These are phyloP conservation scores for Fusarium siculi DNA, from an alignment of 2,329 filamentous ascomycete genomes.

Conservation along the genomic window DNA sequence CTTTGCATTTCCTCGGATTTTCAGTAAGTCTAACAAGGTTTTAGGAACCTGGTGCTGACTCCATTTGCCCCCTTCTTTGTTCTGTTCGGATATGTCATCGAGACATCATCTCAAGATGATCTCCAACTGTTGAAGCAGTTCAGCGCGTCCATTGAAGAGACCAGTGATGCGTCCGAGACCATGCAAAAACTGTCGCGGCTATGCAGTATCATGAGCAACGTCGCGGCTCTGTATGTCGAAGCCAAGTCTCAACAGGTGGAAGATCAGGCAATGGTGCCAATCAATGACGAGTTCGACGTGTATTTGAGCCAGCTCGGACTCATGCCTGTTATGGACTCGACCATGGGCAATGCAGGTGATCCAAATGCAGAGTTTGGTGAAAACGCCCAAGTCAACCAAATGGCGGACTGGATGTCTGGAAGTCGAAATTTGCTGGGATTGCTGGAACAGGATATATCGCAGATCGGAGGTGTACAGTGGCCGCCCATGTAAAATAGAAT, in stretches of 20 bases:
- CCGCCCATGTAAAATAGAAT: slow-evolving; percentile 37
- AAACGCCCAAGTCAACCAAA: slow-evolving; percentile 54
- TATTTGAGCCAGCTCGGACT: slow-evolving; percentile 73
- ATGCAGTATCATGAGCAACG: slow-evolving; percentile 69
- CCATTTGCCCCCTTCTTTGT: slow-evolving; percentile 71
- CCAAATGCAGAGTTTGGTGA: slow-evolving; percentile 37
- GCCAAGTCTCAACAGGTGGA: slow-evolving; percentile 63
- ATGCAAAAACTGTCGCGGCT: slow-evolving; percentile 70
- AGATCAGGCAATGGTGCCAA: slow-evolving; percentile 58
- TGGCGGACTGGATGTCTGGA: slow-evolving; percentile 74
- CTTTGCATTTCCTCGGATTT: neutral
- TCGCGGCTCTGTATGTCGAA: slow-evolving; percentile 71
- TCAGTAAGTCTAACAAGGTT: slow-evolving; percentile 12
- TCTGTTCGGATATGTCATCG: slow-evolving; percentile 67
- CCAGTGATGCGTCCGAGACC: slow-evolving; percentile 64
- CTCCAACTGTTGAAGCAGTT: slow-evolving; percentile 66
- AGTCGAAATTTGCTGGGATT: slow-evolving; percentile 73
- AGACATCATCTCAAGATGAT: slow-evolving; percentile 64
- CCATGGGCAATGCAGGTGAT: slow-evolving; percentile 27
- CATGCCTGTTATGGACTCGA: slow-evolving; percentile 56
- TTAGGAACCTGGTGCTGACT: slow-evolving; percentile 64
- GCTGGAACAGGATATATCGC: slow-evolving; percentile 68
- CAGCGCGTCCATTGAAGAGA: slow-evolving; percentile 63
- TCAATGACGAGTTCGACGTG: slow-evolving; percentile 70
- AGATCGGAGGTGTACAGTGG: slow-evolving; percentile 54